Evolutionary conservation across 1,284 basidiomycete genomes (phyloP).

Genomic region (Peniophora sp.): DNA sequence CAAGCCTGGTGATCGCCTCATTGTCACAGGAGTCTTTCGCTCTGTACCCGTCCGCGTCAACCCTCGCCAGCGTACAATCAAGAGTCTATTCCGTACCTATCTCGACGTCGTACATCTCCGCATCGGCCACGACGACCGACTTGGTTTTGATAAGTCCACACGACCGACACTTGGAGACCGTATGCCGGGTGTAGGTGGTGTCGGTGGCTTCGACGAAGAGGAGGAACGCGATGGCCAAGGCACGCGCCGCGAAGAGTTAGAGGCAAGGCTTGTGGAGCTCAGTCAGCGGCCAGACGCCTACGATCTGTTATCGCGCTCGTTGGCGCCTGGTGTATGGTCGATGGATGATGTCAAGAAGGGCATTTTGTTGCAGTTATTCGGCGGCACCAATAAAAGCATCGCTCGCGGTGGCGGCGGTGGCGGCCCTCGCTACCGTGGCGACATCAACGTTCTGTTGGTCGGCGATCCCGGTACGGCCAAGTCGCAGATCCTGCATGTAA

Average conservation of each 20-base stretch:
- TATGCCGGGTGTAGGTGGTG: slow-evolving; percentile 76
- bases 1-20: slow-evolving; percentile 91
- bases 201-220: slow-evolving; percentile 64
- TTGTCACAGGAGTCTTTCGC: slow-evolving; percentile 92
- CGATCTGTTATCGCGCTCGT: slow-evolving; percentile 75
- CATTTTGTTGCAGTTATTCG: slow-evolving; percentile 91
- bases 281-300: slow-evolving; percentile 80
- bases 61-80: slow-evolving; percentile 85
- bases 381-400: slow-evolving; percentile 96
- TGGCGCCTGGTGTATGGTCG: slow-evolving; percentile 95
- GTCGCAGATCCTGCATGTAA: slow-evolving; percentile 85
- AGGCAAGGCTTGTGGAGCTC: slow-evolving; percentile 58
- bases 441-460: slow-evolving; percentile 96
- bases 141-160: slow-evolving; percentile 80
- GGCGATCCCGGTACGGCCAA: slow-evolving; percentile 99
- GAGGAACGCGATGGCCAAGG: slow-evolving; percentile 41
- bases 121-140: slow-evolving; percentile 61
- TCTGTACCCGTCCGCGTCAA: slow-evolving; percentile 92
- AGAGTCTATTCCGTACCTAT: slow-evolving; percentile 96
- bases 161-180: slow-evolving; percentile 64
- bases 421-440: slow-evolving; percentile 92
- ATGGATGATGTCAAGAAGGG: slow-evolving; percentile 99
- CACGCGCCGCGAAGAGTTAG: slow-evolving; percentile 49
- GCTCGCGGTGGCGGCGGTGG: slow-evolving; percentile 89
- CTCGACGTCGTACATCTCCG: slow-evolving; percentile 92